A percentile compares a stretch with the other conserved stretches of the same genome.
Conservation (phyloP, 768 basidiomycete species). For the Tylopilus plumbeoviolaceoides region DNA sequence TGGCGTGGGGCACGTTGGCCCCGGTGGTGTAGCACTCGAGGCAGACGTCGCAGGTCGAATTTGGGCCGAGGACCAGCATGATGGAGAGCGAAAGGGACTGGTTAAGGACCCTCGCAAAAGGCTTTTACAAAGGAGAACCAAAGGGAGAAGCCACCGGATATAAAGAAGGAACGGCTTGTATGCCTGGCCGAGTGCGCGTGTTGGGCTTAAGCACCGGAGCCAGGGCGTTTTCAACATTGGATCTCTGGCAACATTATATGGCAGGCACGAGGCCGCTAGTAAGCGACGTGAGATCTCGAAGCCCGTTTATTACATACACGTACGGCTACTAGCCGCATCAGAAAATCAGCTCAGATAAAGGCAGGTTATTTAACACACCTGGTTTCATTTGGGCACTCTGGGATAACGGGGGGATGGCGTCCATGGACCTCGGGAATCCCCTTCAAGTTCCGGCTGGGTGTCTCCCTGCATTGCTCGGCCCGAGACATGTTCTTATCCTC, state of each 20-base stretch:
- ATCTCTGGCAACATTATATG: slow-evolving; percentile 30
- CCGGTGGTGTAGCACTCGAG: slow-evolving; percentile 56
- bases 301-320: slow-evolving; percentile 20
- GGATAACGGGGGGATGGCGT: slow-evolving; percentile 12
- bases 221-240: slow-evolving; percentile 19
- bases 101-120: slow-evolving; percentile 30
- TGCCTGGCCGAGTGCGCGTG: slow-evolving; percentile 31
- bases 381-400: slow-evolving; percentile 28
- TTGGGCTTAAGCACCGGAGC: slow-evolving; percentile 20
- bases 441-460: slow-evolving; percentile 3
- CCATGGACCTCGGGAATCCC: slow-evolving; percentile 11
- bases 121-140: slow-evolving; percentile 1
- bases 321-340: not conserved
- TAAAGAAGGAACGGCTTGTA: slow-evolving; percentile 18
- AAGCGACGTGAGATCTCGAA: slow-evolving; percentile 32
- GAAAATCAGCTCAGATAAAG: slow-evolving; percentile 16
- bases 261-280: slow-evolving; percentile 34
- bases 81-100: slow-evolving; percentile 30
- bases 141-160: slow-evolving; percentile 9
- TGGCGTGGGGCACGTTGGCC: slow-evolving; percentile 55
- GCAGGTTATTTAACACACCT: slow-evolving; percentile 5
- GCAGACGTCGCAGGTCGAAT: slow-evolving; percentile 75
- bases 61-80: slow-evolving; percentile 65
- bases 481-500: slow-evolving; percentile 21
- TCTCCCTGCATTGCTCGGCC: slow-evolving; percentile 10